These are phyloP conservation scores for Solanum hybrid DNA, from an alignment of 305 asterid genomes.

Conservation along the genomic window DNA sequence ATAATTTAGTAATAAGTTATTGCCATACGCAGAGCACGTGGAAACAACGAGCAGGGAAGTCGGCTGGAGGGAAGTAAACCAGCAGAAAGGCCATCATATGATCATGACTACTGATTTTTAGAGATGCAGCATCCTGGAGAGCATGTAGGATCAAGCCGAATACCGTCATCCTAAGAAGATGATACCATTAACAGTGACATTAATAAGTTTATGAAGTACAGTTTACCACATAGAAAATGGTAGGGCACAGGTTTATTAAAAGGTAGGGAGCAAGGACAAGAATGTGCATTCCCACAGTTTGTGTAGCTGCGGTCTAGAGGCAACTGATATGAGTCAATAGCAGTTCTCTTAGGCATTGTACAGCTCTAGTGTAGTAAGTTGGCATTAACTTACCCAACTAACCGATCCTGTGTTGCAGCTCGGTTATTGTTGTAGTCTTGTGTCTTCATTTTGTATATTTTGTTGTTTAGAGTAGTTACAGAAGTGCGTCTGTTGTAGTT, in stretches of 20 bases:
- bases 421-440: slow-evolving; percentile 4
- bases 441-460: slow-evolving; percentile 6
- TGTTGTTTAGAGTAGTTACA: background rate
- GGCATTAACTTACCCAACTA: slow-evolving; percentile 1
- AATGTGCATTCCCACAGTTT: slow-evolving; percentile 8
- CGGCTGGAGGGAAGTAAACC: slow-evolving; percentile 16
- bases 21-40: slow-evolving; percentile 56
- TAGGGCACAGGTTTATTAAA: slow-evolving; percentile 4
- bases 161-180: background rate
- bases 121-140: slow-evolving; percentile 9
- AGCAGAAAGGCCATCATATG: background rate
- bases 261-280: background rate
- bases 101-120: background rate
- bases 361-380: slow-evolving; percentile 12
- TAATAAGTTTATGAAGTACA: slow-evolving; percentile 14
- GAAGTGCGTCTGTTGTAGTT: background rate
- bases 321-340: background rate
- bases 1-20: slow-evolving; percentile 12
- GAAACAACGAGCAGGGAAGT: slow-evolving; percentile 67
- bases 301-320: slow-evolving; percentile 12
- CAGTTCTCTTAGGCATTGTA: slow-evolving; percentile 10
- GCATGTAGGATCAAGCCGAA: background rate
- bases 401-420: slow-evolving; percentile 3
- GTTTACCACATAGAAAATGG: slow-evolving; percentile 12
- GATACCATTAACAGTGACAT: slow-evolving; percentile 1